These are phyloP conservation scores for Oryza coarctata DNA, from an alignment of 176 grass and related monocot species.

Conservation along the genomic window DNA sequence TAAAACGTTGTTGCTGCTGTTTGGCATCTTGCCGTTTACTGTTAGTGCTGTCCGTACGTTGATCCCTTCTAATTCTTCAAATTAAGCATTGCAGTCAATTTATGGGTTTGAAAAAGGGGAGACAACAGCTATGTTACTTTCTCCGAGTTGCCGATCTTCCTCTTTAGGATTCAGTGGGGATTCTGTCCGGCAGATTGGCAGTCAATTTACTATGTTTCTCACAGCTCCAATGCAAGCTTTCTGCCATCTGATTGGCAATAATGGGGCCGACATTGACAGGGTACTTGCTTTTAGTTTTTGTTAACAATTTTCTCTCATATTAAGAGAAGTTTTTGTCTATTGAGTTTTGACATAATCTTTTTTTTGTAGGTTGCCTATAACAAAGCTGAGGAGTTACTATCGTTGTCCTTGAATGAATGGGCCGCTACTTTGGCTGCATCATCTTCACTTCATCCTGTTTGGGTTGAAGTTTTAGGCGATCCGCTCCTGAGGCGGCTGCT, in stretches of 20 bases:
- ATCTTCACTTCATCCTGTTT: conserved; percentile 69
- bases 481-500: conserved; percentile 81
- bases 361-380: conserved; percentile 71
- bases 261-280: conserved; percentile 55
- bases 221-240: conserved; percentile 94
- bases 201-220: conserved; percentile 94
- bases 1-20: too few relatives aligned
- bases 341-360: conserved; percentile 24
- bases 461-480: conserved; percentile 88
- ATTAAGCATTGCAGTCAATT: conserved; percentile 54
- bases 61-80: conserved; percentile 6
- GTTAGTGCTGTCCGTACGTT: neutral
- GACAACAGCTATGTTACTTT: conserved; percentile 80
- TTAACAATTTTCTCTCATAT: conserved; percentile 3
- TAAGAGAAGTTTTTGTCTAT: conserved; percentile 20
- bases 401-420: conserved; percentile 71
- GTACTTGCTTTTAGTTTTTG: conserved; percentile 35
- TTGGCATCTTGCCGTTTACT: neutral
- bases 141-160: conserved; percentile 62
- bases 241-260: conserved; percentile 71
- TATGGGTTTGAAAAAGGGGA: conserved; percentile 84
- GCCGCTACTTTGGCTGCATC: conserved; percentile 55
- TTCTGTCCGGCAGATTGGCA: conserved; percentile 64
- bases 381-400: conserved; percentile 70
- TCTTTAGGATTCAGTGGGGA: conserved; percentile 43